A percentile compares a stretch with the other conserved stretches of the same genome.
phyloP scores from a whole-genome alignment of 148 eudicot species.

The Rhododendron henanense region DNA sequence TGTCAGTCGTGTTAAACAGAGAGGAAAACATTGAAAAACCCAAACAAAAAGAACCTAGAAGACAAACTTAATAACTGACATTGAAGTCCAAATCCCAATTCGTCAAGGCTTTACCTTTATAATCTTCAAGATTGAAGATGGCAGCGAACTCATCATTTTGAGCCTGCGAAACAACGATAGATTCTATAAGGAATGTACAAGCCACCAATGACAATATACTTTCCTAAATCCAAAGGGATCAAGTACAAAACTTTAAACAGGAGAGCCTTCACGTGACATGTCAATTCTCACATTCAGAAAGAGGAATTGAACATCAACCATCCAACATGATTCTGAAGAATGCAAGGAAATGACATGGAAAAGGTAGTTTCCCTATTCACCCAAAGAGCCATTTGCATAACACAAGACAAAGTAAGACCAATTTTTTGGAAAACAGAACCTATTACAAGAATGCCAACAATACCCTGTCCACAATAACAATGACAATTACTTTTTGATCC shows the following conservation, averaged over 20 bases:
- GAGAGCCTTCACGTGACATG: neutral
- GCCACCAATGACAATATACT: neutral
- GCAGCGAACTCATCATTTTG: constrained; percentile 84
- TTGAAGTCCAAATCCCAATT: neutral
- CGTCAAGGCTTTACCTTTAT: constrained; percentile 53
- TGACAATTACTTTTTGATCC: neutral
- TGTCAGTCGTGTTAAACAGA: neutral
- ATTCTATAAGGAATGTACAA: neutral
- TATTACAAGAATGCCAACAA: neutral
- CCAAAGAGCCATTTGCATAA: neutral
- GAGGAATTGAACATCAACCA: neutral
- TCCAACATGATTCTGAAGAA: neutral
- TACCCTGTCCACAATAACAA: neutral
- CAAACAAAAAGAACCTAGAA: neutral
- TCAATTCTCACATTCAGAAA: constrained; percentile 1
- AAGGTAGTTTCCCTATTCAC: neutral
- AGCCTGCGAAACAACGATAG: constrained; percentile 46
- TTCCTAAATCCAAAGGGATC: neutral
- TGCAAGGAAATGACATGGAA: neutral
- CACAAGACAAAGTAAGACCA: neutral
- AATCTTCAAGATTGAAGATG: constrained; percentile 84
- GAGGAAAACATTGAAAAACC: neutral
- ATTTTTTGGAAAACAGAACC: neutral
- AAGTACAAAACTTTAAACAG: neutral
- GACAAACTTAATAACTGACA: neutral